Conservation (phyloP, 176 grass and related monocot species). For the Juncus inflexus region DNA sequence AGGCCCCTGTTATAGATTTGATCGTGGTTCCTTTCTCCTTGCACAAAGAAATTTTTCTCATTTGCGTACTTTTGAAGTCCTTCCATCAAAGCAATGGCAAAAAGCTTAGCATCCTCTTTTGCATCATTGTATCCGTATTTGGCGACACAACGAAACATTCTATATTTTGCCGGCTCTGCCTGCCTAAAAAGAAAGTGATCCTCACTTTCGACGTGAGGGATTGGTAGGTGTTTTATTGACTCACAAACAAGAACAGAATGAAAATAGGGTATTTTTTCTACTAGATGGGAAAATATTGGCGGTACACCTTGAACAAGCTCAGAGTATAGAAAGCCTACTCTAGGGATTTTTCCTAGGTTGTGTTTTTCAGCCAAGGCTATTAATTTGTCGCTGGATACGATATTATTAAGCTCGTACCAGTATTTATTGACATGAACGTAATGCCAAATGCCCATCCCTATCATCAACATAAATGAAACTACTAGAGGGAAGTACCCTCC, state of each 20-base stretch:
- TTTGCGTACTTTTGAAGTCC: slow-evolving; percentile 51
- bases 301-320: slow-evolving; percentile 83
- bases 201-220: slow-evolving; percentile 36
- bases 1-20: slow-evolving; percentile 12
- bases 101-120: slow-evolving; percentile 45
- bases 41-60: slow-evolving; percentile 46
- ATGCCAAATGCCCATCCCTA: slow-evolving; percentile 67
- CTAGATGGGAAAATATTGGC: slow-evolving; percentile 61
- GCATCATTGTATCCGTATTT: slow-evolving; percentile 71
- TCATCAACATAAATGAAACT: slow-evolving; percentile 39
- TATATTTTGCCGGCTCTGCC: background rate
- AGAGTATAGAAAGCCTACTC: slow-evolving; percentile 63
- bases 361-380: slow-evolving; percentile 21
- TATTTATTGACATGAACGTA: slow-evolving; percentile 58
- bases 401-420: slow-evolving; percentile 43
- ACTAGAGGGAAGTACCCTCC: slow-evolving; percentile 64
- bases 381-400: slow-evolving; percentile 32
- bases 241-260: slow-evolving; percentile 64
- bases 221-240: slow-evolving; percentile 64
- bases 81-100: slow-evolving; percentile 35
- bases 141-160: slow-evolving; percentile 56
- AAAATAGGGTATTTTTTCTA: slow-evolving; percentile 55
- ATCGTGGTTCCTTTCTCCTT: slow-evolving; percentile 23
- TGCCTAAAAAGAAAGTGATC: slow-evolving; percentile 71
- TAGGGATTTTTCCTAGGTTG: slow-evolving; percentile 34